Evolutionary conservation across 345 rosid genomes (phyloP), one percentile per base, ranked within the genome.

Genomic region (Theobroma cacao): DNA sequence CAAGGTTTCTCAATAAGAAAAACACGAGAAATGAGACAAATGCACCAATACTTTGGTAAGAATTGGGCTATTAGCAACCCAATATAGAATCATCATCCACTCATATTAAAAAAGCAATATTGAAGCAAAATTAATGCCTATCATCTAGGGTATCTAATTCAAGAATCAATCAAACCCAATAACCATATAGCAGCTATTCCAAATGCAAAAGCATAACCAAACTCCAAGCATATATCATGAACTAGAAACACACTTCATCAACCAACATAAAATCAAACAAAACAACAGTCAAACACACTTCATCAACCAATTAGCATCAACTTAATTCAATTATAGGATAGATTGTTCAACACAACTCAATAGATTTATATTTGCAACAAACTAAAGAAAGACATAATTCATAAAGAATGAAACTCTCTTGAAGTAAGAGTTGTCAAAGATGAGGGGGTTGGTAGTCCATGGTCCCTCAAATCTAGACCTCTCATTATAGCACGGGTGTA

Each of bases 391-490:
- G 4, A 45, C 53, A 22, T 1, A 3, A 7, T 63, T 13, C 7
- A 40, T 7, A 60, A 18, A 78, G 38, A 7, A 3, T 1, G 1
- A 40, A 69, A 75, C 93, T 80, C 78, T 94, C 99, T 38, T 89
- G 92, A 92, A 96, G 90, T 96, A 96, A 60, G 95, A 78, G 89
- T 94, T 96, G 77, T 96, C 98, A 63, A 96, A 96, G 63, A 92
- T 90, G 11, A 92, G 93, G 22, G 98, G 99, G 78, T 96, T 94
- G 26, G 78, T 0, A 6, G 99, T 96, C 99, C 99, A 96, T 15
- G 98, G 81, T 53, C 98, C 99, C 81, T 94, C 99, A 76, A 94
- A 94, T 58, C 99, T 98, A 78, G 99, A 96, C 79, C 99, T 88
- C 78, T 96, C 99, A 84, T 89, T 92, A 91, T 96, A 98, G 87